phyloP scores from a whole-genome alignment of 2,329 filamentous ascomycete species.

The Hymenoscyphus linearis region DNA sequence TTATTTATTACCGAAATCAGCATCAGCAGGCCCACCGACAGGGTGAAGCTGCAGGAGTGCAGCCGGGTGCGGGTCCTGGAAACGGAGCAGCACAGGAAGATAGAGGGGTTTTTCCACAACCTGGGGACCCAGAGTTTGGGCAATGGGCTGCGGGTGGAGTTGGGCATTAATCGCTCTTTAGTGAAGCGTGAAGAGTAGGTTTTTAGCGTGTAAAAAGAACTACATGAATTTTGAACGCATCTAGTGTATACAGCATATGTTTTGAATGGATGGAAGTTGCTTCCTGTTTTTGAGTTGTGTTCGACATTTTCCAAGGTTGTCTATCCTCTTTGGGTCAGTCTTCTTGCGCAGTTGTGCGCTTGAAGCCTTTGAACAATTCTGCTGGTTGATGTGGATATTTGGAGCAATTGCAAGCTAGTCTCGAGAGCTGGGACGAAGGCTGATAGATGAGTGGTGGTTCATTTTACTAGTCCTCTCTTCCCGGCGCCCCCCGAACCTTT shows the following conservation, averaged over 20 bases:
- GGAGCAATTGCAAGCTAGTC: too few relatives aligned
- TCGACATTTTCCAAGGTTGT: too few relatives aligned
- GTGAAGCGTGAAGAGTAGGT: conserved; percentile 13
- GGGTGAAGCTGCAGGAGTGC: conserved; percentile 35
- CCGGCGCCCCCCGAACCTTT: too few relatives aligned
- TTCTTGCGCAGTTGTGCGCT: too few relatives aligned
- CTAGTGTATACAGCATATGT: neutral
- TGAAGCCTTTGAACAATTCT: too few relatives aligned
- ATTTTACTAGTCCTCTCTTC: too few relatives aligned
- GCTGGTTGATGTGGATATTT: too few relatives aligned
- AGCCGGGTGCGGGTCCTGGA: conserved; percentile 29
- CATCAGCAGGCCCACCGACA: conserved; percentile 53
- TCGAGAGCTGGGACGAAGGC: too few relatives aligned
- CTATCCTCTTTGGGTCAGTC: too few relatives aligned
- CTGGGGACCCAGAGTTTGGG: conserved; percentile 61
- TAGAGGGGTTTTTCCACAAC: conserved; percentile 58
- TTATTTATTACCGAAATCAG: conserved; percentile 77
- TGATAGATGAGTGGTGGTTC: too few relatives aligned
- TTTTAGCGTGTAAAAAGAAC: conserved; percentile 4
- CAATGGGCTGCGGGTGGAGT: conserved; percentile 62
- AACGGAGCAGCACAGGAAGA: conserved; percentile 33
- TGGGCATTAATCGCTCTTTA: conserved; percentile 43
- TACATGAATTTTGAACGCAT: neutral
- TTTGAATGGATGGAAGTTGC: neutral
- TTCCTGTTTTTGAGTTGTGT: neutral